Conservation (phyloP, 371 early-diverging fungal species). For the Mucor indicus region DNA sequence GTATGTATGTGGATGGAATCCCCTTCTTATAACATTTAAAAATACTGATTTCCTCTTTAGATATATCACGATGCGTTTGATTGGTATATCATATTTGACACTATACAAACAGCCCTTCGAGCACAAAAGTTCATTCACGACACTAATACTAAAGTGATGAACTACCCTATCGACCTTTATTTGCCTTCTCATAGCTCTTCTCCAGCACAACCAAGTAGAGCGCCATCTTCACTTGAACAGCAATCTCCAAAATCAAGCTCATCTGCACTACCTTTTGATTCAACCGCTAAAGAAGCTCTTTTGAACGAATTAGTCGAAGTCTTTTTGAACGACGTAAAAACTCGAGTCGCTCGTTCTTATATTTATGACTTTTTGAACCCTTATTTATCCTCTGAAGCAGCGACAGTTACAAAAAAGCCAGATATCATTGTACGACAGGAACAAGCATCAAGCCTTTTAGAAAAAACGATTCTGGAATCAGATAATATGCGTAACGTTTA, state of each 20-base stretch:
- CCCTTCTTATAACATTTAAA: no score
- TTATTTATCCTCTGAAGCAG: not conserved
- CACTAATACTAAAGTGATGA: not conserved
- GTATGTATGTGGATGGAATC: no score
- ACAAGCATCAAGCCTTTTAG: no score
- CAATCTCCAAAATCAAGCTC: not conserved
- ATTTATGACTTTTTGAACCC: conserved; percentile 53
- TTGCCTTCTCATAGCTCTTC: not conserved
- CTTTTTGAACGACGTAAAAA: conserved; percentile 55
- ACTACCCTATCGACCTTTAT: not conserved
- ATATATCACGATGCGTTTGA: conserved; percentile 49
- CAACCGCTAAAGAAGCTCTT: conserved; percentile 33
- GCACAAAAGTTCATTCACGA: conserved; percentile 26
- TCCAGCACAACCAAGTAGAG: not conserved
- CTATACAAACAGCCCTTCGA: conserved; percentile 35
- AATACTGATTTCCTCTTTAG: no score
- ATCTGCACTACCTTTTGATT: not conserved
- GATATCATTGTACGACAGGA: no score
- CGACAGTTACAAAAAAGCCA: no score
- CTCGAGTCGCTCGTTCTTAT: conserved; percentile 46
- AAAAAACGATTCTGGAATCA: no score
- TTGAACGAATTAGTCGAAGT: conserved; percentile 50
- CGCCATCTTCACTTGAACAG: no score
- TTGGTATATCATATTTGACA: conserved; percentile 54
- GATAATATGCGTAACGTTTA: not conserved